Evolutionary conservation across 768 basidiomycete genomes (phyloP).

Genomic region (Lentinula sp.): DNA sequence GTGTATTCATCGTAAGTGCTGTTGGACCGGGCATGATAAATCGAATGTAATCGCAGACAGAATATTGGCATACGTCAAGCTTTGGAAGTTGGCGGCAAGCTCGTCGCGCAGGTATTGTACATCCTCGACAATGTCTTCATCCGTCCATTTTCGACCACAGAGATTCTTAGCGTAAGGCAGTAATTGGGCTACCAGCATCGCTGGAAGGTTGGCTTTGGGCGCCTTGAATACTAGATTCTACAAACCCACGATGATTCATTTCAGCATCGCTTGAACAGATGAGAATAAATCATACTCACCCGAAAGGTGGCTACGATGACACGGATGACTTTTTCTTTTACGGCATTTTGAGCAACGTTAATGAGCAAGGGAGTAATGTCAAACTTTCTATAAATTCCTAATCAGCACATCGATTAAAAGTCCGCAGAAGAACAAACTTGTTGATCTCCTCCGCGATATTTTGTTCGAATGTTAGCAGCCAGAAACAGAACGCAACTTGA

Average conservation of each 20-base stretch:
- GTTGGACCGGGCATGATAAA: background rate
- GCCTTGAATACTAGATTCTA: conserved; percentile 91
- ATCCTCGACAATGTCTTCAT: conserved; percentile 93
- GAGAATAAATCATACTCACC: conserved; percentile 31
- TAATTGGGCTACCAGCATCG: conserved; percentile 86
- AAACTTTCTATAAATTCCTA: conserved; percentile 55
- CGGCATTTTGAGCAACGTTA: conserved; percentile 79
- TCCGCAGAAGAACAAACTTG: conserved; percentile 47
- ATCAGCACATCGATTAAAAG: background rate
- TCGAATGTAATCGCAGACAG: background rate
- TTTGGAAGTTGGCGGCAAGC: conserved; percentile 79
- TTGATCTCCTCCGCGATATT: conserved; percentile 83
- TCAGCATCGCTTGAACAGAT: background rate
- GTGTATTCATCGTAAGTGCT: conserved; percentile 97
- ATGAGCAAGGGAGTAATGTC: conserved; percentile 84
- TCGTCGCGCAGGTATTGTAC: conserved; percentile 84
- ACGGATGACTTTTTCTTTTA: conserved; percentile 96
- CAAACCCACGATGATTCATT: conserved; percentile 3
- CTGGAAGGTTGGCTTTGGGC: conserved; percentile 80
- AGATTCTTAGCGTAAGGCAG: conserved; percentile 86
- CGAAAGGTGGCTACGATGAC: conserved; percentile 90
- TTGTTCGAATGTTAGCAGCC: conserved; percentile 90
- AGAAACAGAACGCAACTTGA: conserved; percentile 88
- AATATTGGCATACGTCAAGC: conserved; percentile 65
- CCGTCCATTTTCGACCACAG: conserved; percentile 81